Base-by-base conservation (phyloP, 2,329 filamentous ascomycete genomes). In the Amesomyces nigricolor region DNA sequence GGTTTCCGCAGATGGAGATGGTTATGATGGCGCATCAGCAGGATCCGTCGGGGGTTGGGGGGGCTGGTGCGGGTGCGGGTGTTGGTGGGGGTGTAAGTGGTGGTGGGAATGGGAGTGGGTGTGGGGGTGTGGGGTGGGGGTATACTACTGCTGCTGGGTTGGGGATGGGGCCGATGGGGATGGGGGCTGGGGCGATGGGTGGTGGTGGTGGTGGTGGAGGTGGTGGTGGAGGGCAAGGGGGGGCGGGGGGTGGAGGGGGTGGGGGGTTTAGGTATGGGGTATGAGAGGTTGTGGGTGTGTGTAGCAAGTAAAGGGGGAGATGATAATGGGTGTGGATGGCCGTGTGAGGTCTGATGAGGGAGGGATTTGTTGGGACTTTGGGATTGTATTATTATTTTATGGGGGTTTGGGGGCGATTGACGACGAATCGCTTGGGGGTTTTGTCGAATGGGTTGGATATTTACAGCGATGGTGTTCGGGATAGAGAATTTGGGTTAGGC, bases 1-100 rank as follows among this genome's bases (percentile, higher is more conserved):
- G 62, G 26, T 37, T 62, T n/a, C 22, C 22, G 22, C 22, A 26
- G 57, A 54, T 44, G 65, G 67, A 35, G 70, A 70, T 57, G 22
- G 22, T 26, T 26, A 65, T 71, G 50, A 64, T 74, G 49, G 67
- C 70, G 54, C 73, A 75, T 26, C 38, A 42, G 53, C 69, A 71
- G 13, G 75, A 73, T 68, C 68, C 74, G 53, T 70, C 63, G 8
- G 67, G 70, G 17, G 17, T 13, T 38, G 43, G 26, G 8, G 39
- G 42, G 32, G 47, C 66, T 69, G 54, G 40, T 43, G 40, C 48
- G 54, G 48, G 32, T 55, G 57, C 51, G 35, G 4, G 35, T 32
- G 47, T 29, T 14, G 22, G 5, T 17, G 44, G 14, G n/a, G 17
- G 2, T 3, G 10, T 13, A 14, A 9, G 5, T 11, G n/a, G 5